phyloP scores from a whole-genome alignment of 306 rosid species.

The Hippophae gyantsensis region DNA sequence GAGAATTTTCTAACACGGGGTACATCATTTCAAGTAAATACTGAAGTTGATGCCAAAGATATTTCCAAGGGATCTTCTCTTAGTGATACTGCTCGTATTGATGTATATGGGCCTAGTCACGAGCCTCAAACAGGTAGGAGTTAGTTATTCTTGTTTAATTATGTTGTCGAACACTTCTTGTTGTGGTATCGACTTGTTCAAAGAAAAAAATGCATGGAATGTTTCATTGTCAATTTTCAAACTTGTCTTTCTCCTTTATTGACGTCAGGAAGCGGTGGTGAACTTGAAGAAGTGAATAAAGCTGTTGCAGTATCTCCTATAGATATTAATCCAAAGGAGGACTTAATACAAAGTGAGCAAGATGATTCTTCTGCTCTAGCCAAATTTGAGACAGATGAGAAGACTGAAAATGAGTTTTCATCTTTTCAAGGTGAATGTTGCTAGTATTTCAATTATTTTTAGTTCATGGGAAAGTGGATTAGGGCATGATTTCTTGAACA shows the following conservation, averaged over 20 bases:
- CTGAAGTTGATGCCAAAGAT: slow-evolving; percentile 20
- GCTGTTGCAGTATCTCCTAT: slow-evolving; percentile 16
- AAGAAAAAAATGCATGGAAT: slow-evolving; percentile 1
- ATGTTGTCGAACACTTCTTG: not conserved
- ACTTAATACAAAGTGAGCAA: slow-evolving; percentile 13
- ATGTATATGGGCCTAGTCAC: slow-evolving; percentile 17
- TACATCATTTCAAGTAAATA: slow-evolving; percentile 21
- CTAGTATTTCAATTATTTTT: slow-evolving; percentile 9
- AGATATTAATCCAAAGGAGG: slow-evolving; percentile 22
- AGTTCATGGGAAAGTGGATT: not conserved
- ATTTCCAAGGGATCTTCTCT: slow-evolving; percentile 16
- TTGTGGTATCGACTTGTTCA: not conserved
- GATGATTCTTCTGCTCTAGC: slow-evolving; percentile 16
- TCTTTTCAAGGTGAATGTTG: slow-evolving; percentile 32
- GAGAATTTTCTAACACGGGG: slow-evolving; percentile 23
- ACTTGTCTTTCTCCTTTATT: slow-evolving; percentile 1
- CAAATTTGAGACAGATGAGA: slow-evolving; percentile 19
- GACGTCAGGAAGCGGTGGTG: slow-evolving; percentile 34
- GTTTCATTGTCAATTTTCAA: not conserved
- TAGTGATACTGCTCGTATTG: slow-evolving; percentile 26
- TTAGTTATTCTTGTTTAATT: not conserved
- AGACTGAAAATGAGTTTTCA: slow-evolving; percentile 19
- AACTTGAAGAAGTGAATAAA: slow-evolving; percentile 21
- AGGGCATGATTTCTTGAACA: not conserved
- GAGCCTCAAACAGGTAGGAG: slow-evolving; percentile 31